phyloP scores from a whole-genome alignment of 2,329 filamentous ascomycete genomes.

The Verticillium klebahnii region DNA sequence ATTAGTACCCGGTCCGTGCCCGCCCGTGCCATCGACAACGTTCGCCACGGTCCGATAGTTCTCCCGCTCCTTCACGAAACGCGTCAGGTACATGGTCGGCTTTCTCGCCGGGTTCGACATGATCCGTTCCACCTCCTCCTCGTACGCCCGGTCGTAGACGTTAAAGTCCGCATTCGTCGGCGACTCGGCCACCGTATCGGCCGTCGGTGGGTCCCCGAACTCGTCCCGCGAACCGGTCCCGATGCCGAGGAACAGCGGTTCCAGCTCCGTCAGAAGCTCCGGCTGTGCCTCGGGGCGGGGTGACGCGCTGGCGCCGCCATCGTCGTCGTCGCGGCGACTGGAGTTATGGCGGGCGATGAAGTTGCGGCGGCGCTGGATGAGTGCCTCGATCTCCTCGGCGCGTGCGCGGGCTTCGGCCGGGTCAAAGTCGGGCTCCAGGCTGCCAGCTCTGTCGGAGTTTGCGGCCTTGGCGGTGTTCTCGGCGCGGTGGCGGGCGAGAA shows the following conservation, averaged over 20 bases:
- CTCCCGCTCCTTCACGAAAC: slow-evolving; percentile 40
- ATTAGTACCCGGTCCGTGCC: slow-evolving; percentile 1
- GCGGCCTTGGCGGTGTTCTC: slow-evolving; percentile 6
- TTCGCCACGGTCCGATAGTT: slow-evolving; percentile 31
- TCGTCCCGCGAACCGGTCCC: slow-evolving; percentile 58
- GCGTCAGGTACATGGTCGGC: slow-evolving; percentile 44
- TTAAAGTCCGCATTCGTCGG: slow-evolving; percentile 80
- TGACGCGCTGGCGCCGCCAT: slow-evolving; percentile 50
- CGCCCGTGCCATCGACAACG: slow-evolving; percentile 26
- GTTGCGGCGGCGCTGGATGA: slow-evolving; percentile 42
- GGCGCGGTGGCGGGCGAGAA: slow-evolving; percentile 42
- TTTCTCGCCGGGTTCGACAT: slow-evolving; percentile 33
- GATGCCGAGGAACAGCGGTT: slow-evolving; percentile 68
- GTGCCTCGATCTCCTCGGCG: slow-evolving; percentile 42
- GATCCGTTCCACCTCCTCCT: slow-evolving; percentile 75
- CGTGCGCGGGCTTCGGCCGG: slow-evolving; percentile 29
- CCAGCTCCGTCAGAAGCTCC: slow-evolving; percentile 46
- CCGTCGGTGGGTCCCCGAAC: slow-evolving; percentile 31
- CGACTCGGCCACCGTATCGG: slow-evolving; percentile 69
- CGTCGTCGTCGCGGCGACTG: slow-evolving; percentile 35
- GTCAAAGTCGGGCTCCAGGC: slow-evolving; percentile 10
- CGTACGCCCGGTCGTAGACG: slow-evolving; percentile 85
- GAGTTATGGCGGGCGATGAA: slow-evolving; percentile 27
- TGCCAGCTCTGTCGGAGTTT: slow-evolving; percentile 5
- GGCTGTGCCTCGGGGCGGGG: not conserved